These are phyloP conservation scores for Fennellomyces sp. DNA, from an alignment of 371 early-diverging fungal genomes.

Conservation along the genomic window DNA sequence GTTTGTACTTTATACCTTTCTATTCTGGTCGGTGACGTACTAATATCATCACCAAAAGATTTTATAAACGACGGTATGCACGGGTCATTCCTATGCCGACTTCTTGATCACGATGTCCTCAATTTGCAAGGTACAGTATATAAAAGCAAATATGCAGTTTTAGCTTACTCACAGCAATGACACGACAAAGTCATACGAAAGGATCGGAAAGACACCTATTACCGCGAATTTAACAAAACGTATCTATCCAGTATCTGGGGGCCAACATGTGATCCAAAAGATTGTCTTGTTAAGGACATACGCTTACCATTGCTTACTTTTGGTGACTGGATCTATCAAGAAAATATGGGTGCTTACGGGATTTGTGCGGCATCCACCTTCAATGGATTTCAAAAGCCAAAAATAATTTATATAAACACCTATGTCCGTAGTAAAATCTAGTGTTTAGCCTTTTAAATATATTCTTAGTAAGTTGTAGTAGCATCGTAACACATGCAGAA, in stretches of 20 bases:
- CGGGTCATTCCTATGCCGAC: conserved; percentile 95
- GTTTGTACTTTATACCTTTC: conserved; percentile 25
- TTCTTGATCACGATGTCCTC: conserved; percentile 93
- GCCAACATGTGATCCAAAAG: conserved; percentile 97
- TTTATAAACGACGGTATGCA: conserved; percentile 98
- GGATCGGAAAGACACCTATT: conserved; percentile 9
- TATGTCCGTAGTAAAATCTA: too few species aligned
- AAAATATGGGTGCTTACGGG: conserved; percentile 97
- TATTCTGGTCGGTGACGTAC: too few species aligned
- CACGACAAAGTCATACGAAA: conserved; percentile 18
- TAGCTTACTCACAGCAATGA: neutral
- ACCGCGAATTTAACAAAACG: neutral
- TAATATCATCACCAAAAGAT: conserved; percentile 27
- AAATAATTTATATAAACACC: conserved; percentile 86
- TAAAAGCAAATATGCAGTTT: neutral
- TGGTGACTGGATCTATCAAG: conserved; percentile 96
- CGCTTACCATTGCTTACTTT: conserved; percentile 83
- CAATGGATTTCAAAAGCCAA: conserved; percentile 88
- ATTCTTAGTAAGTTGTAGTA: too few species aligned
- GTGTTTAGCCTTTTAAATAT: too few species aligned
- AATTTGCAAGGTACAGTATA: conserved; percentile 46
- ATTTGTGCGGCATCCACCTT: conserved; percentile 84
- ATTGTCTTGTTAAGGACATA: conserved; percentile 77
- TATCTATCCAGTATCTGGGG: conserved; percentile 89
- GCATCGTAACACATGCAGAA: too few species aligned